Base-by-base conservation (phyloP, 129 eudicot species). In the Apium graveolens region DNA sequence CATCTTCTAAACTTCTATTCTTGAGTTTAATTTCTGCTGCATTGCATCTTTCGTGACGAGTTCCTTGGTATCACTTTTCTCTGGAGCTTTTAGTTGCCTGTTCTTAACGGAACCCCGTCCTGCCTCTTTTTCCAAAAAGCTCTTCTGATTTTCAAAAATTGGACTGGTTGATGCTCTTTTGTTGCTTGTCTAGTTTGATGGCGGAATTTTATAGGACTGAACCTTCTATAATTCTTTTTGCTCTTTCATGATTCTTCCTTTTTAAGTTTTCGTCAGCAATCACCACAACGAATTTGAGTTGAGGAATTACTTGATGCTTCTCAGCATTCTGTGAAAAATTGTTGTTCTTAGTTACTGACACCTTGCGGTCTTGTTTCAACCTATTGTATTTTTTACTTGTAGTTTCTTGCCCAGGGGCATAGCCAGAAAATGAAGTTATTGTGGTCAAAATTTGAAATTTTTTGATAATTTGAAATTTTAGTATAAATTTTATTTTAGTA, bases 61-160 rank as follows among this genome's bases (percentile, higher is more conserved):
- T 66, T 78, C 79, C 49, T 79, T 81, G 34, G 49, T 78, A 57
- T 74, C 81, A 7, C 32, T 51, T 57, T 51, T 80, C 42, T 79
- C 70, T 27, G 14, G 66, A 31, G 42, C n/a, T 51, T 45, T 81
- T 65, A 63, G 75, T 60, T 69, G 81, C 38, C 65, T 73, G 24
- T 73, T 78, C 70, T 49, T 73, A 70, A 74, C 49, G 51, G 38
- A n/a, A 32, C 63, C 55, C 62, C 32, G 42, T 78, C 68, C 62
- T 79, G 76, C 79, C 80, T 79, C 80, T 31, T 69, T 84, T 55
- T 83, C 45, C 37, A 42, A 65, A 20, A 73, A 20, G 45, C 43
- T 80, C 39, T 78, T 82, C 74, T 45, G 82, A 79, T 65, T 75
- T 79, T 66, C 79, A 11, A 79, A n/a, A n/a, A n/a, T n/a, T 80